phyloP scores from a whole-genome alignment of 352 stramenopile genomes.

The Phytophthora cactorum region DNA sequence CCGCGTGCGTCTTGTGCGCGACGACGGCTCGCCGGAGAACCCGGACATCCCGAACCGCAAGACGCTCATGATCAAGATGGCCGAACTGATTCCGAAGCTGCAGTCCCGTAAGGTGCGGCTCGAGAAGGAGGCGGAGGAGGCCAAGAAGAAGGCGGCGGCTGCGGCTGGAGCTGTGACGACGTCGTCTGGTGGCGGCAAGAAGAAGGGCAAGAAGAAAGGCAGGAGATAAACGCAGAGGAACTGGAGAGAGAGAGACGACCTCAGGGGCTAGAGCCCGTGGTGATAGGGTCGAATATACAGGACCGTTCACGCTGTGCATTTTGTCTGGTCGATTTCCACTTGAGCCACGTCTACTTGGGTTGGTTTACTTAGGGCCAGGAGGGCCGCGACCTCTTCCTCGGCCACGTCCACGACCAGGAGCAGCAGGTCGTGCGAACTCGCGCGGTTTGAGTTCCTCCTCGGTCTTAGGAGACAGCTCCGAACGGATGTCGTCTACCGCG shows the following conservation, averaged over 20 bases:
- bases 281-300: slow-evolving; percentile 19
- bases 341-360: slow-evolving; percentile 20
- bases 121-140: slow-evolving; percentile 71
- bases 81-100: slow-evolving; percentile 85
- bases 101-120: slow-evolving; percentile 82
- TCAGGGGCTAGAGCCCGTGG: slow-evolving; percentile 25
- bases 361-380: slow-evolving; percentile 20
- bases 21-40: slow-evolving; percentile 70
- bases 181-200: slow-evolving; percentile 64
- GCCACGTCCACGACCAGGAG: slow-evolving; percentile 70
- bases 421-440: slow-evolving; percentile 77
- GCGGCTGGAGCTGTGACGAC: slow-evolving; percentile 33
- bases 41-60: slow-evolving; percentile 75
- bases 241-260: neutral
- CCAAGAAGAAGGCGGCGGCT: slow-evolving; percentile 48
- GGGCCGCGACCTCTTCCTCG: slow-evolving; percentile 46
- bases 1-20: slow-evolving; percentile 69
- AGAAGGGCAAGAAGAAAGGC: slow-evolving; percentile 90
- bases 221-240: slow-evolving; percentile 62
- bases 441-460: slow-evolving; percentile 72
- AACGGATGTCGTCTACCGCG: slow-evolving; percentile 70
- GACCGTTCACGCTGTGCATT: slow-evolving; percentile 27
- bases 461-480: slow-evolving; percentile 58
- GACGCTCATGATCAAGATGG: slow-evolving; percentile 88
- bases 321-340: slow-evolving; percentile 17